Conservation (phyloP, 345 rosid species). For the rapeseed (Brassica napus) region DNA sequence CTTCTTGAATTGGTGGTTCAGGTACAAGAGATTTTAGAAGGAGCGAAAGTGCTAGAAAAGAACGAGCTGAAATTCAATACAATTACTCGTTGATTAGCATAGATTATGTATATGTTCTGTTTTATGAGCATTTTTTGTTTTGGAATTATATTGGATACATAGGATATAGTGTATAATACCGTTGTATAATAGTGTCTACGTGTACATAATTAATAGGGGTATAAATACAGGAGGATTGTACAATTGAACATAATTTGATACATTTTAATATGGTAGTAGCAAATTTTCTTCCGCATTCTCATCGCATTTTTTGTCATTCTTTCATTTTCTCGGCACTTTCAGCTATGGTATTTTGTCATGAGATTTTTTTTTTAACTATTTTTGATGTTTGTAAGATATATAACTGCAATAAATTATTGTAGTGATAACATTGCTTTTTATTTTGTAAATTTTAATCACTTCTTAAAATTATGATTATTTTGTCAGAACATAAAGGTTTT, state of each 20-base stretch:
- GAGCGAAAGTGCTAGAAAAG: conserved; percentile 92
- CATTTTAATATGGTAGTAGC: too few species aligned
- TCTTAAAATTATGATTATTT: background rate
- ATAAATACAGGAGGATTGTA: too few species aligned
- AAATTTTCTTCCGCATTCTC: too few species aligned
- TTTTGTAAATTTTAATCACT: background rate
- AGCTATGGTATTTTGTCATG: too few species aligned
- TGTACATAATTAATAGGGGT: too few species aligned
- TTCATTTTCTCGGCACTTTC: too few species aligned
- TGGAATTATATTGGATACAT: background rate
- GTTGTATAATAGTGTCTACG: too few species aligned
- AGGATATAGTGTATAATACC: too few species aligned
- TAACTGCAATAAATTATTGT: background rate
- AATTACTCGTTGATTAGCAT: conserved; percentile 45
- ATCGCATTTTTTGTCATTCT: too few species aligned
- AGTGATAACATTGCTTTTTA: background rate
- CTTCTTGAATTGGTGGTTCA: conserved; percentile 27
- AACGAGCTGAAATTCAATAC: conserved; percentile 67
- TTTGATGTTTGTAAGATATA: conserved; percentile 1
- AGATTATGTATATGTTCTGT: conserved; percentile 11
- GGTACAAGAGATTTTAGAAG: conserved; percentile 91
- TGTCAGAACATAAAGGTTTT: background rate
- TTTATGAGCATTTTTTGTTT: background rate
- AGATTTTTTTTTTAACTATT: too few species aligned
- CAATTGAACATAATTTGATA: too few species aligned